phyloP scores from a whole-genome alignment of 306 rosid species.

The Quercus dentata region DNA sequence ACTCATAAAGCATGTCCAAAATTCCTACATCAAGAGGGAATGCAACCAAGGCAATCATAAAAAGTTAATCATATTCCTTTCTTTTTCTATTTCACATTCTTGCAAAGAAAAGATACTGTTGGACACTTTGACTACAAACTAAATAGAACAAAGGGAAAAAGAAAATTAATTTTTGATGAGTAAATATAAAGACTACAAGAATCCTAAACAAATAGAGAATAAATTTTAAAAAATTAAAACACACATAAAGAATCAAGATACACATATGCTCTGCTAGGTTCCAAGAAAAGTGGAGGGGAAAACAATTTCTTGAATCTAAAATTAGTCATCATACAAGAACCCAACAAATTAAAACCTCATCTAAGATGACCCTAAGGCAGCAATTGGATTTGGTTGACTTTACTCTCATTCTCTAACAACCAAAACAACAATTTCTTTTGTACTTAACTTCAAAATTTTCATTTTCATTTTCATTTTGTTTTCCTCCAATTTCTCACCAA shows the following conservation, averaged over 20 bases:
- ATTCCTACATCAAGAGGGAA: conserved; percentile 7
- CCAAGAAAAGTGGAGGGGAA: not conserved
- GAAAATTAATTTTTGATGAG: no score
- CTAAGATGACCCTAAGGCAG: not conserved
- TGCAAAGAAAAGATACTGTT: not conserved
- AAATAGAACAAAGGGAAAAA: not conserved
- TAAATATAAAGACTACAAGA: no score
- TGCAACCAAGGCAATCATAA: not conserved
- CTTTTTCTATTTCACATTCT: not conserved
- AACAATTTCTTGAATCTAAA: not conserved
- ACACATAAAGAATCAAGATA: not conserved
- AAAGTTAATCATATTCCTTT: not conserved
- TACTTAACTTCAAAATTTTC: not conserved
- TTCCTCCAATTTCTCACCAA: not conserved
- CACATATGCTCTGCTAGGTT: conserved; percentile 3
- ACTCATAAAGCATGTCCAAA: not conserved
- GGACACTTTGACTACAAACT: not conserved
- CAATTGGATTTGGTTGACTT: conserved; percentile 8
- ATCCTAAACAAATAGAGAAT: no score
- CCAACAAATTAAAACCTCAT: not conserved
- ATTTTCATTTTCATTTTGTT: not conserved
- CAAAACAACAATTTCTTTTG: not conserved
- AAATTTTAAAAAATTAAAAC: not conserved
- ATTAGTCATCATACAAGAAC: not conserved
- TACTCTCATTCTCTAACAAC: conserved; percentile 15